Evolutionary conservation across 129 eudicot species (phyloP).

Genomic region (Glebionis coronaria): DNA sequence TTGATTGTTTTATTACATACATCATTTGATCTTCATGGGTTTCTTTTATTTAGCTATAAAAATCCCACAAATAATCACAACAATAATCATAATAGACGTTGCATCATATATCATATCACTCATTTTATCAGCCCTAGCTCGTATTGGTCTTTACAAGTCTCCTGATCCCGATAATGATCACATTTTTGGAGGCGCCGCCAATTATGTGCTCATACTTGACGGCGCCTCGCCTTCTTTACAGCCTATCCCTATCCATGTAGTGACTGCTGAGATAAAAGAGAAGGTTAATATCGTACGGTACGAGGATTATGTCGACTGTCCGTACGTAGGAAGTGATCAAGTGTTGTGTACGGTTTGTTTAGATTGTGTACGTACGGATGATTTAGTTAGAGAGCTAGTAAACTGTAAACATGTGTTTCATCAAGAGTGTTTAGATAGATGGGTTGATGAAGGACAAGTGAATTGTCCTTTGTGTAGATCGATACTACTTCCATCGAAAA

Average conservation of each 20-base stretch:
- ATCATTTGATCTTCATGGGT: conserved; percentile 27
- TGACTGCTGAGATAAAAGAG: conserved; percentile 42
- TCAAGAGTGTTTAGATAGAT: conserved; percentile 37
- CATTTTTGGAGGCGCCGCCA: conserved; percentile 16
- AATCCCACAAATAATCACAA: conserved; percentile 30
- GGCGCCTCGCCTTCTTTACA: conserved; percentile 48
- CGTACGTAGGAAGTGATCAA: background rate
- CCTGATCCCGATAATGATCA: conserved; percentile 29
- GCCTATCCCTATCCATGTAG: conserved; percentile 47
- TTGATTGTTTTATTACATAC: too few species aligned
- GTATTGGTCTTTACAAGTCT: conserved; percentile 45
- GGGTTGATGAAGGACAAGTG: conserved; percentile 36
- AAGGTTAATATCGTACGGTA: conserved; percentile 32
- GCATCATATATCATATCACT: conserved; percentile 28
- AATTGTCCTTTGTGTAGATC: conserved; percentile 42
- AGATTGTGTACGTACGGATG: background rate
- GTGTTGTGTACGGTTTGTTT: conserved; percentile 31
- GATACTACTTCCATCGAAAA: conserved; percentile 32
- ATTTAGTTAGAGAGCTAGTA: conserved; percentile 32
- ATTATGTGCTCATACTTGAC: conserved; percentile 48
- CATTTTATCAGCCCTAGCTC: conserved; percentile 33
- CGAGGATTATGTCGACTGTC: conserved; percentile 21
- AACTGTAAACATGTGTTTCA: conserved; percentile 44
- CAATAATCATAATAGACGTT: conserved; percentile 27
- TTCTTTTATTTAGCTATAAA: conserved; percentile 38